Evolutionary conservation across 2,329 filamentous ascomycete genomes (phyloP).

Genomic region (Rhytidhysteron rufulum): DNA sequence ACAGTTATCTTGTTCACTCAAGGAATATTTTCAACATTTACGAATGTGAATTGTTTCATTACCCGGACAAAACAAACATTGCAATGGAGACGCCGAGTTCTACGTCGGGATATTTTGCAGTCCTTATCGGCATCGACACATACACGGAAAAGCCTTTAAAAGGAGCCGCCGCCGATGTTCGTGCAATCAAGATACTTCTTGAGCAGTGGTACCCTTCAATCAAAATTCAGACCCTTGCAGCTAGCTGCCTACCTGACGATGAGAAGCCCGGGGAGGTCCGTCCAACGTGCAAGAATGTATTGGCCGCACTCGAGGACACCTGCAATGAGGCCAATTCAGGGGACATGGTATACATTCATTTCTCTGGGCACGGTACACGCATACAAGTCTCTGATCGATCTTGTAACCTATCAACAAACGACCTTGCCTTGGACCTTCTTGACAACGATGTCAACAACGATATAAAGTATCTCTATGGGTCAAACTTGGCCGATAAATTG

Average conservation of each 20-base stretch:
- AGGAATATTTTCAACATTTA: no score
- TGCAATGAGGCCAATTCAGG: no score
- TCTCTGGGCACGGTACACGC: no score
- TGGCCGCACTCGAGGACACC: no score
- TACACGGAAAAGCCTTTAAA: constrained; percentile 1
- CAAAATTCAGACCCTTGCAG: not conserved
- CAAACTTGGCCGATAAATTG: not conserved
- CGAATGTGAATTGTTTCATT: no score
- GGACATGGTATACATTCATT: no score
- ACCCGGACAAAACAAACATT: no score
- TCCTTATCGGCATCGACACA: constrained; percentile 4
- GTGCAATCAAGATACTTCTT: not conserved
- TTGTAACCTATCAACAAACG: not conserved
- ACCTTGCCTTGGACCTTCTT: not conserved
- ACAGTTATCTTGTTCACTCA: no score
- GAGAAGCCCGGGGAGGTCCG: no score
- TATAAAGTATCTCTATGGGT: not conserved
- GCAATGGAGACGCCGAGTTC: no score
- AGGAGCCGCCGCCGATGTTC: not conserved
- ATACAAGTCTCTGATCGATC: not conserved
- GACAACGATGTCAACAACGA: not conserved
- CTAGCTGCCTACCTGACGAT: not conserved
- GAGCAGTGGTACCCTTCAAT: not conserved
- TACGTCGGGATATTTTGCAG: constrained; percentile 1
- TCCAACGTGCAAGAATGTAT: no score